phyloP scores from a whole-genome alignment of 768 basidiomycete genomes.

The Dioszegia crocea region DNA sequence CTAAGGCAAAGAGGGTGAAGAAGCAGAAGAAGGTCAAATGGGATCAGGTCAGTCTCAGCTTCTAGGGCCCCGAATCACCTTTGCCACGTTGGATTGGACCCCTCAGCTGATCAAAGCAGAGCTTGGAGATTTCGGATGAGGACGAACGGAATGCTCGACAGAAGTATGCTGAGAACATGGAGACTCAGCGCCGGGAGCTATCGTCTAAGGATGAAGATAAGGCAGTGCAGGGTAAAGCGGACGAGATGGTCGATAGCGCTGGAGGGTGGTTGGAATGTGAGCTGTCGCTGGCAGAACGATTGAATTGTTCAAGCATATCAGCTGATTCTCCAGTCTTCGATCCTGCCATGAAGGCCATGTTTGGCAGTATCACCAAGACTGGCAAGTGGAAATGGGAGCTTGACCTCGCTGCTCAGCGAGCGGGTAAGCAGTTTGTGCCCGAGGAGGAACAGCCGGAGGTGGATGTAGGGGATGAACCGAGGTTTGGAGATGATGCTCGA shows the following conservation, averaged over 20 bases:
- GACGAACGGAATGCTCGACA: conserved; percentile 12
- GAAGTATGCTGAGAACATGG: conserved; percentile 18
- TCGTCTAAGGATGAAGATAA: conserved; percentile 14
- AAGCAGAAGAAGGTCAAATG: conserved; percentile 10
- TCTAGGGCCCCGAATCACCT: neutral
- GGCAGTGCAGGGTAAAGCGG: conserved; percentile 6
- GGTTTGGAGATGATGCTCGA: neutral
- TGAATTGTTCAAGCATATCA: neutral
- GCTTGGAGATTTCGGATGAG: conserved; percentile 14
- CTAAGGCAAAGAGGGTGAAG: conserved; percentile 12
- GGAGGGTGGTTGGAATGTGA: conserved; percentile 24
- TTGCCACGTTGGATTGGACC: neutral
- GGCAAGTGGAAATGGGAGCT: conserved; percentile 32
- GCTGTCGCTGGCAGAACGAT: neutral
- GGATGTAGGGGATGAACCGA: neutral
- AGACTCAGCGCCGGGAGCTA: conserved; percentile 2
- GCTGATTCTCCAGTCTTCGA: conserved; percentile 28
- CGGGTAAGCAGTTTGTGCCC: conserved; percentile 1
- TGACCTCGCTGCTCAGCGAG: conserved; percentile 21
- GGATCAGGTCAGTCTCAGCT: conserved; percentile 9
- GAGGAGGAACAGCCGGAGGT: neutral
- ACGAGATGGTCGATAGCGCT: conserved; percentile 24
- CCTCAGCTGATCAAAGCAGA: conserved; percentile 1
- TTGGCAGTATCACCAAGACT: conserved; percentile 17
- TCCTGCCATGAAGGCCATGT: conserved; percentile 25